Evolutionary conservation across 176 grass and related monocot species (phyloP).

Genomic region (Musa schizocarpa): DNA sequence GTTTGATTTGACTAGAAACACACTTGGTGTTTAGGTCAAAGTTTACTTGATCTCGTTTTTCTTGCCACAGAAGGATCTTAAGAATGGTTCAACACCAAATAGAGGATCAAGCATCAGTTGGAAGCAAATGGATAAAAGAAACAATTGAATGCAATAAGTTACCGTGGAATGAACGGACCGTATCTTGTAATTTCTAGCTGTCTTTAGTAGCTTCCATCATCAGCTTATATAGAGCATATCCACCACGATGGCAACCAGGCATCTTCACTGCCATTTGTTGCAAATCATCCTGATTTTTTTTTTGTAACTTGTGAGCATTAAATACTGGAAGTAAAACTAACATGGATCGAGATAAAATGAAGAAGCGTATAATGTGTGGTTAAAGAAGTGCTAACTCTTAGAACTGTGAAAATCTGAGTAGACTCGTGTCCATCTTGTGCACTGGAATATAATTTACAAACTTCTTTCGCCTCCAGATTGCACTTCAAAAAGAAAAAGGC

Average conservation of each 20-base stretch:
- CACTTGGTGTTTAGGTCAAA: no score
- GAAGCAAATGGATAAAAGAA: neutral
- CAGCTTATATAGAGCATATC: conserved; percentile 56
- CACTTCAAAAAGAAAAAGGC: conserved; percentile 91
- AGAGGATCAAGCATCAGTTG: neutral
- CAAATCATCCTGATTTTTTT: conserved; percentile 46
- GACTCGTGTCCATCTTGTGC: conserved; percentile 97
- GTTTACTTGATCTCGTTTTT: neutral
- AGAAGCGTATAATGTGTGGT: neutral
- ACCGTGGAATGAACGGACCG: neutral
- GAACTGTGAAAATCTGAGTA: conserved; percentile 56
- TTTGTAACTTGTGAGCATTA: neutral
- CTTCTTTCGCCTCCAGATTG: conserved; percentile 38
- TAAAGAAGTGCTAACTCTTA: conserved; percentile 32
- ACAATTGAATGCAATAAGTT: neutral
- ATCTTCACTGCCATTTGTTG: conserved; percentile 37
- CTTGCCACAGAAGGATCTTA: neutral
- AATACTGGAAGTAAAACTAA: neutral
- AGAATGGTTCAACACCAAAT: neutral
- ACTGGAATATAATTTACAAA: conserved; percentile 60
- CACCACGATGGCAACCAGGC: conserved; percentile 81
- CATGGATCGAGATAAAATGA: neutral
- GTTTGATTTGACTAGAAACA: neutral
- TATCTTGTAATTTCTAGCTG: neutral
- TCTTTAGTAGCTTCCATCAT: conserved; percentile 27